Evolutionary conservation across 306 rosid genomes (phyloP).

Genomic region (Prunus salicina): DNA sequence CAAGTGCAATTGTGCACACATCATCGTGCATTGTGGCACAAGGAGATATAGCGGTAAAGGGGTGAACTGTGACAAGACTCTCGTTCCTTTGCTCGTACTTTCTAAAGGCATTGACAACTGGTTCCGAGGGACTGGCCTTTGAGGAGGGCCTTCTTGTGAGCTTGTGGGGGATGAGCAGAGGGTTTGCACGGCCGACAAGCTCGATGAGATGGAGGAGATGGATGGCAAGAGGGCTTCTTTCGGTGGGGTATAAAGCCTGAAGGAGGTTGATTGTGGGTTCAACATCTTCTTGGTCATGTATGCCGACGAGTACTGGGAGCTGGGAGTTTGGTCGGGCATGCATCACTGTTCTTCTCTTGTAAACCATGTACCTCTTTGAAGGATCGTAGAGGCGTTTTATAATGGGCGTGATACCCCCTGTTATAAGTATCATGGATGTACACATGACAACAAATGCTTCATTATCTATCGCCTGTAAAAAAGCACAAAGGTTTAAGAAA

Average conservation of each 20-base stretch:
- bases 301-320: slow-evolving; percentile 23
- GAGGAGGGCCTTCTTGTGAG: neutral
- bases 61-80: slow-evolving; percentile 13
- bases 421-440: slow-evolving; percentile 13
- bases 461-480: slow-evolving; percentile 12
- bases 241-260: slow-evolving; percentile 31
- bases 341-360: slow-evolving; percentile 25
- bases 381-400: slow-evolving; percentile 30
- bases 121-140: neutral
- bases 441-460: slow-evolving; percentile 25
- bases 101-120: slow-evolving; percentile 32
- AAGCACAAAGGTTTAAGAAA: neutral
- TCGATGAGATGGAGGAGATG: slow-evolving; percentile 30
- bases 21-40: slow-evolving; percentile 31
- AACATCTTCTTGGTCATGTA: slow-evolving; percentile 26
- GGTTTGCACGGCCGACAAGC: slow-evolving; percentile 24
- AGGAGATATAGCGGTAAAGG: slow-evolving; percentile 30
- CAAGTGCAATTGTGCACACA: slow-evolving; percentile 28
- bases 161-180: slow-evolving; percentile 31
- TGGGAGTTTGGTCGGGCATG: slow-evolving; percentile 13
- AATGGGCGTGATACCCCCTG: slow-evolving; percentile 15
- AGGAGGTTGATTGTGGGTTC: slow-evolving; percentile 29
- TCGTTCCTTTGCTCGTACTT: slow-evolving; percentile 13
- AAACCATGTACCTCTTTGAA: slow-evolving; percentile 24
- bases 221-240: slow-evolving; percentile 18